Percentiles rank a stretch among this genome's conserved stretches.
These are phyloP conservation scores for Neonectria punicea DNA, from an alignment of 2,329 filamentous ascomycete species.

Conservation along the genomic window DNA sequence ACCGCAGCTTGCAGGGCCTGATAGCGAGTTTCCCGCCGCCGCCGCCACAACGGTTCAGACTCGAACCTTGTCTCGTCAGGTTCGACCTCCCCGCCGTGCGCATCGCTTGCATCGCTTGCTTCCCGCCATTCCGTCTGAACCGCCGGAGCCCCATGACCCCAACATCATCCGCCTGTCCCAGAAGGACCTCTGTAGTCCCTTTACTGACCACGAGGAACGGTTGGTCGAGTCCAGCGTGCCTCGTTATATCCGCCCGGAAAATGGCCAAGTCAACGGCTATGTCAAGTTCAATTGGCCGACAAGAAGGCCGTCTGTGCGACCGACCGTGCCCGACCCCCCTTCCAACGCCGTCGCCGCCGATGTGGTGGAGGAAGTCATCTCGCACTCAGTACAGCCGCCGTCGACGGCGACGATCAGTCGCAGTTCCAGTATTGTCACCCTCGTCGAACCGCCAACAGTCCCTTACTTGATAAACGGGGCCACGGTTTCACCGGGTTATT, in stretches of 20 bases:
- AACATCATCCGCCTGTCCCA: slow-evolving; percentile 20
- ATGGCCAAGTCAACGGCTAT: slow-evolving; percentile 52
- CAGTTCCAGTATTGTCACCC: slow-evolving; percentile 18
- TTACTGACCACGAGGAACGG: slow-evolving; percentile 45
- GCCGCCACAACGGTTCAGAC: slow-evolving; percentile 23
- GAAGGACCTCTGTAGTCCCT: slow-evolving; percentile 44
- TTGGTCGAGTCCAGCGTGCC: slow-evolving; percentile 38
- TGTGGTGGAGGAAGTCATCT: too few relatives aligned
- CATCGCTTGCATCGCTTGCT: slow-evolving; percentile 19
- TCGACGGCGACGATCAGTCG: slow-evolving; percentile 8
- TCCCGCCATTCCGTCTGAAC: slow-evolving; percentile 20
- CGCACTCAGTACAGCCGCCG: too few relatives aligned
- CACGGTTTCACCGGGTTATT: slow-evolving; percentile 17
- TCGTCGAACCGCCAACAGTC: slow-evolving; percentile 22
- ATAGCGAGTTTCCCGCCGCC: slow-evolving; percentile 24
- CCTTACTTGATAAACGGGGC: slow-evolving; percentile 7
- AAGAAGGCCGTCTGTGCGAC: slow-evolving; percentile 30
- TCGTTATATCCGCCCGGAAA: slow-evolving; percentile 45
- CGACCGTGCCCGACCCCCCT: slow-evolving; percentile 18
- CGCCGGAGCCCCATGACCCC: slow-evolving; percentile 20
- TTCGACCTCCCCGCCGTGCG: too few relatives aligned
- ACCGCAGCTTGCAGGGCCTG: slow-evolving; percentile 32
- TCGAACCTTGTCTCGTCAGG: slow-evolving; percentile 25
- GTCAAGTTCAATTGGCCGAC: slow-evolving; percentile 52
- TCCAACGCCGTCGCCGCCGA: neutral